Base-by-base conservation (phyloP, 1,139 yeast genomes). In the Kazachstania sp. region DNA sequence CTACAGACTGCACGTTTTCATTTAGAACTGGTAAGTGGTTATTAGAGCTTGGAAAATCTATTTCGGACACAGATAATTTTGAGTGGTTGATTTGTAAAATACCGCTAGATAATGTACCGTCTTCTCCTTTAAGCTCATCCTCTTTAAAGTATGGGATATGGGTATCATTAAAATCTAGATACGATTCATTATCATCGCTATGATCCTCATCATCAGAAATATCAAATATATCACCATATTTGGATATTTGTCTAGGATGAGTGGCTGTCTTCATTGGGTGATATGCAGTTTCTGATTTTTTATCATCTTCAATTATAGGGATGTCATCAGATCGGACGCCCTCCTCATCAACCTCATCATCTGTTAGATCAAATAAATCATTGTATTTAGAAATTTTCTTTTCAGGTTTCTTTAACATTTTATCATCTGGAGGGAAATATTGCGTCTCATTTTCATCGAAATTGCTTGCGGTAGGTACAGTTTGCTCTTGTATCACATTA, bases 341-440 rank as follows among this genome's bases (percentile, higher is more conserved):
- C 6, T 16, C 39, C 23, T 29, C 48, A 30, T 45, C 46, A 19
- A 48, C 43, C 13, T 45, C 49, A 19, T 41, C 51, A 30, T 51
- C 54, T 28, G 50, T 49, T 11, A 47, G 12, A 15, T 44, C 51
- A 37, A 49, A 49, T 3, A 49, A 19, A 36, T 49, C 53, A 20
- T 47, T 47, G 16, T 51, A 50, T 35, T 47, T 53, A 4, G 47
- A 31, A 12, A 47, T 26, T 30, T 30, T 30, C 28, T 23, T 23
- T 4, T 2, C 6, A 4, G 28, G 8, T 23, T 23, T 23, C 6
- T 23, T 23, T 23, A 9, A 9, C 8, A 4, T 4, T 7, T 23
- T 9, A 23, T 9, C 2, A 23, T 7, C 8, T 3, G 8, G 9
- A 23, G 28, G 28, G 28, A 7, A 23, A 23, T 7, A 4, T 2